A percentile compares a stretch with the other conserved stretches of the same genome.
Conservation (phyloP, 2,329 filamentous ascomycete species). For the Alternaria solani region DNA sequence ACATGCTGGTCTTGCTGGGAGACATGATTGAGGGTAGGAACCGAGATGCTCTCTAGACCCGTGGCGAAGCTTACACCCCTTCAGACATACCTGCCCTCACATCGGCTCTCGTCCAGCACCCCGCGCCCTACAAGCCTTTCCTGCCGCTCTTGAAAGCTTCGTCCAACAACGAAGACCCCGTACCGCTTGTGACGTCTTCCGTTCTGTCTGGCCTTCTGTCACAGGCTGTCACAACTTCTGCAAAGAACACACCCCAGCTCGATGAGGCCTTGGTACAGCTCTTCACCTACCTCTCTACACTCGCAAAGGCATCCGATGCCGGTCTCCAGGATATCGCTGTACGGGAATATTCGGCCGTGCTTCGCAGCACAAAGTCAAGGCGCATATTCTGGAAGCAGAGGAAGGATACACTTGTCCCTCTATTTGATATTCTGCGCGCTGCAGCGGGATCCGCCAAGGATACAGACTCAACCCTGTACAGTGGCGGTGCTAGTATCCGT, state of each 20-base stretch:
- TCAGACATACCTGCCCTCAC: constrained; percentile 81
- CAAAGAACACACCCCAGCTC: constrained; percentile 68
- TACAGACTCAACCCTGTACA: constrained; percentile 67
- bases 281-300: constrained; percentile 82
- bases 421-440: constrained; percentile 79
- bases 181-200: constrained; percentile 87
- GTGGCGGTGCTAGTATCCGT: constrained; percentile 62
- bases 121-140: constrained; percentile 78
- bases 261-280: constrained; percentile 80
- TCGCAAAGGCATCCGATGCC: constrained; percentile 85
- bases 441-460: constrained; percentile 79
- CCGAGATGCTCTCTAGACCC: background rate
- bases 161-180: constrained; percentile 81
- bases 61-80: constrained; percentile 25
- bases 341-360: constrained; percentile 84
- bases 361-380: constrained; percentile 77
- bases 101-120: constrained; percentile 75
- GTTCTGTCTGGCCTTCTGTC: constrained; percentile 83
- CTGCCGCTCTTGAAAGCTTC: constrained; percentile 85
- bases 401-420: constrained; percentile 80
- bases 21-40: constrained; percentile 83
- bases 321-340: constrained; percentile 96
- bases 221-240: constrained; percentile 66
- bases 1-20: constrained; percentile 86
- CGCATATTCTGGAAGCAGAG: constrained; percentile 91